Evolutionary conservation across 164 flowering plant species (phyloP).

Genomic region (Annona squamosa): DNA sequence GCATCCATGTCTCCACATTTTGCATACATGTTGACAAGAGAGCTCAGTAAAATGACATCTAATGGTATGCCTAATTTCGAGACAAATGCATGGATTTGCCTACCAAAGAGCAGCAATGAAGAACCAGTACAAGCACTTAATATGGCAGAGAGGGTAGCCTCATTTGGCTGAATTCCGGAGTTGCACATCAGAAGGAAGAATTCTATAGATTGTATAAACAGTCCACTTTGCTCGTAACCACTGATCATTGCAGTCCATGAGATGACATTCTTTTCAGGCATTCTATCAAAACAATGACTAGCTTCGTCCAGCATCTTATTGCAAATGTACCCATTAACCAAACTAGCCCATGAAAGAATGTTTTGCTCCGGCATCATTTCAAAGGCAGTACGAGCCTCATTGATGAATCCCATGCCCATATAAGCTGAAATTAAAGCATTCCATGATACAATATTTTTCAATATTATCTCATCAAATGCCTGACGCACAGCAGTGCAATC

Average conservation of each 20-base stretch:
- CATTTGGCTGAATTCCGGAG: slow-evolving; percentile 29
- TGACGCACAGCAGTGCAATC: slow-evolving; percentile 19
- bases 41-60: slow-evolving; percentile 35
- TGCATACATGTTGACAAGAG: slow-evolving; percentile 49
- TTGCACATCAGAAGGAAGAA: slow-evolving; percentile 35
- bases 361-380: slow-evolving; percentile 37
- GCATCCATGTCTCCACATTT: slow-evolving; percentile 47
- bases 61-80: slow-evolving; percentile 27
- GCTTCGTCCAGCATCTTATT: slow-evolving; percentile 11
- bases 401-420: slow-evolving; percentile 10
- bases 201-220: slow-evolving; percentile 30
- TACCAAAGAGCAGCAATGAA: slow-evolving; percentile 38
- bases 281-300: slow-evolving; percentile 11
- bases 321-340: slow-evolving; percentile 39
- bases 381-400: slow-evolving; percentile 20
- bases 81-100: slow-evolving; percentile 37
- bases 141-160: slow-evolving; percentile 34
- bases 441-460: slow-evolving; percentile 18
- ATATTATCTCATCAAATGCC: slow-evolving; percentile 18
- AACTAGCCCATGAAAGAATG: slow-evolving; percentile 47
- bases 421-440: slow-evolving; percentile 21
- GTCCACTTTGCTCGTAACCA: slow-evolving; percentile 38
- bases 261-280: slow-evolving; percentile 33
- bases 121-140: slow-evolving; percentile 46
- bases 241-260: slow-evolving; percentile 64